A percentile compares a stretch with the other conserved stretches of the same genome.
Conservation (phyloP, 2,329 filamentous ascomycete species). For the Dothistroma septosporum region DNA sequence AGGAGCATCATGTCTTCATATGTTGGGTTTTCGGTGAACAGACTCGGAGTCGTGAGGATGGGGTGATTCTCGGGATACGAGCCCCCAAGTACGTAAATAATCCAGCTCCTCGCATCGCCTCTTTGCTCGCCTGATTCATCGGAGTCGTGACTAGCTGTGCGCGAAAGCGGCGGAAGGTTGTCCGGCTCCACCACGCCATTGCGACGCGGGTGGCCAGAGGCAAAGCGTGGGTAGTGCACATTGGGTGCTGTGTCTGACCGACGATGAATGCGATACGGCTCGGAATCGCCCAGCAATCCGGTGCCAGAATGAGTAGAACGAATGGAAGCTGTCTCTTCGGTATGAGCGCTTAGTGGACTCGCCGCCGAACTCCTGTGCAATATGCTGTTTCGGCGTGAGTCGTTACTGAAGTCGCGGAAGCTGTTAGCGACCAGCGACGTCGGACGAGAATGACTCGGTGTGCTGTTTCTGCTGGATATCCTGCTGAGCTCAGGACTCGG, state of each 20-base stretch:
- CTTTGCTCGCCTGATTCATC: slow-evolving; percentile 30
- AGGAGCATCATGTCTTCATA: slow-evolving; percentile 70
- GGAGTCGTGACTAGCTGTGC: slow-evolving; percentile 27
- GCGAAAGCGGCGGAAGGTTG: slow-evolving; percentile 49
- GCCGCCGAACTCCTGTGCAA: slow-evolving; percentile 28
- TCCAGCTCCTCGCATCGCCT: slow-evolving; percentile 60
- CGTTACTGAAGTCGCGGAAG: slow-evolving; percentile 28
- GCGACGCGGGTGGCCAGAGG: slow-evolving; percentile 58
- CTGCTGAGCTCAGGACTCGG: slow-evolving; percentile 50
- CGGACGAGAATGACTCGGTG: slow-evolving; percentile 32
- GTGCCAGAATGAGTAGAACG: slow-evolving; percentile 32
- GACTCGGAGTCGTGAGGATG: slow-evolving; percentile 63
- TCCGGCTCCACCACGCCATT: slow-evolving; percentile 60
- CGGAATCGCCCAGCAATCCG: slow-evolving; percentile 29
- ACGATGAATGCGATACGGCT: slow-evolving; percentile 28
- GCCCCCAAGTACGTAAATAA: slow-evolving; percentile 67
- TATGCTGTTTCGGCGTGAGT: slow-evolving; percentile 31
- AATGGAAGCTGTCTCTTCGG: slow-evolving; percentile 33
- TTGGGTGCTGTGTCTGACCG: slow-evolving; percentile 36
- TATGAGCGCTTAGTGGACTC: slow-evolving; percentile 32
- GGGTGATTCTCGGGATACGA: slow-evolving; percentile 68
- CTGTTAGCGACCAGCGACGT: slow-evolving; percentile 33
- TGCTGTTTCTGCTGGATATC: slow-evolving; percentile 39
- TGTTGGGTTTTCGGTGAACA: slow-evolving; percentile 67
- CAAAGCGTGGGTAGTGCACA: slow-evolving; percentile 50